phyloP scores from a whole-genome alignment of 148 eudicot genomes.

The Chenopodium suecicum region DNA sequence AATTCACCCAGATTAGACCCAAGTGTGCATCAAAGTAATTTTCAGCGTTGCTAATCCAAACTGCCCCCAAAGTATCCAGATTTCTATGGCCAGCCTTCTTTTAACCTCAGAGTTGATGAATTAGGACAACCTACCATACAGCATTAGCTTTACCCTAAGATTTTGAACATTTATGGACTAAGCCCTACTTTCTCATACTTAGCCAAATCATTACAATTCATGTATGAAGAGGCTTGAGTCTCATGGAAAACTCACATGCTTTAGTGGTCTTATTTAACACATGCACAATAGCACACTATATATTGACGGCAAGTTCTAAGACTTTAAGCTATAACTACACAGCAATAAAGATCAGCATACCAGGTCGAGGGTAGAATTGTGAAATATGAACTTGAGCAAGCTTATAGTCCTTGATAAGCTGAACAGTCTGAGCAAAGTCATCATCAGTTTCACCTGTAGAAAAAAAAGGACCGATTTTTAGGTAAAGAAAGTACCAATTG shows the following conservation, averaged over 20 bases:
- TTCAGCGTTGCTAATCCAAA: not conserved
- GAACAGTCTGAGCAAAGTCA: slow-evolving; percentile 73
- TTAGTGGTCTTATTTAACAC: not conserved
- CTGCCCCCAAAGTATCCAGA: not conserved
- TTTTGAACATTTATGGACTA: not conserved
- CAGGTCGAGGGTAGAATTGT: slow-evolving; percentile 97
- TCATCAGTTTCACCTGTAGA: slow-evolving; percentile 93
- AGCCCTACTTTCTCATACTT: not conserved
- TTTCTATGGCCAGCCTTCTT: not conserved
- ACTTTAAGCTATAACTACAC: not conserved
- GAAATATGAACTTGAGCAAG: slow-evolving; percentile 97
- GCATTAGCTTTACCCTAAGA: not conserved
- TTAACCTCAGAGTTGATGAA: not conserved
- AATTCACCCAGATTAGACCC: not conserved
- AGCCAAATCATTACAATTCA: not conserved
- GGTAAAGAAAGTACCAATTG: not conserved
- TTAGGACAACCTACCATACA: not conserved
- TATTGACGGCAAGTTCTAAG: not conserved
- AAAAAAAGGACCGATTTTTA: not conserved
- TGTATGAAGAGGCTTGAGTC: not conserved
- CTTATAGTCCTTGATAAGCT: slow-evolving; percentile 78
- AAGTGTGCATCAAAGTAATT: not conserved
- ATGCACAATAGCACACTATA: slow-evolving; percentile 1
- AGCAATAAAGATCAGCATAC: slow-evolving; percentile 35
- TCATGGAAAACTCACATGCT: not conserved